Percentiles rank a stretch among this genome's conserved stretches.
phyloP scores from a whole-genome alignment of 768 basidiomycete genomes.

The Termitomyces sp. region DNA sequence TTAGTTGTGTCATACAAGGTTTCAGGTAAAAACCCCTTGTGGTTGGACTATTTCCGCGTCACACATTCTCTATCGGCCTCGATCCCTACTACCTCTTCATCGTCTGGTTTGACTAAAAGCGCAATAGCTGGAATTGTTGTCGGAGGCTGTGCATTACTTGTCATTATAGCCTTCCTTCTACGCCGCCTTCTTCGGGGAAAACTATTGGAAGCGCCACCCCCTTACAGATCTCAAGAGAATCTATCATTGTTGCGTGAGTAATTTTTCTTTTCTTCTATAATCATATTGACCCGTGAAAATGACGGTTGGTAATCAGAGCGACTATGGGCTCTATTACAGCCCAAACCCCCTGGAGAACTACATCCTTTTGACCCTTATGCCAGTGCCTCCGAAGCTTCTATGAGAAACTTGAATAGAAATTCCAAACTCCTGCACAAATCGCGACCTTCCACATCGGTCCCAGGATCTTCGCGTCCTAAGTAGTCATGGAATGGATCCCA shows the following conservation, averaged over 20 bases:
- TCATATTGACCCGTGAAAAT: not conserved
- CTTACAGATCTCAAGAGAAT: not conserved
- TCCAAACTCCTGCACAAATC: not conserved
- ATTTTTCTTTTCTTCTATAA: not conserved
- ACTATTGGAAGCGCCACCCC: not conserved
- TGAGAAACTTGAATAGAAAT: too few relatives aligned
- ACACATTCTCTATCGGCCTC: not conserved
- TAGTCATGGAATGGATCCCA: not conserved
- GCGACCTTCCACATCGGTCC: not conserved
- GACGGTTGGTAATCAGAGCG: not conserved
- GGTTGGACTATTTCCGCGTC: slow-evolving; percentile 5
- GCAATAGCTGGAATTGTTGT: slow-evolving; percentile 5
- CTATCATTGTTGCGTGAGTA: not conserved
- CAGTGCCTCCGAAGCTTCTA: not conserved
- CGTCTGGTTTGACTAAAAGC: not conserved
- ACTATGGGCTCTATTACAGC: not conserved
- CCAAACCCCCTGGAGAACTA: not conserved
- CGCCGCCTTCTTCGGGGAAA: not conserved
- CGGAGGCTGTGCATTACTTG: slow-evolving; percentile 2
- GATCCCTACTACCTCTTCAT: not conserved
- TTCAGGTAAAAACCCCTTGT: slow-evolving; percentile 1
- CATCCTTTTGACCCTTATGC: slow-evolving; percentile 2
- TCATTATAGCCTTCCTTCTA: slow-evolving; percentile 2
- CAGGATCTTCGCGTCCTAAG: not conserved
- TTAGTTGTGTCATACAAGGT: slow-evolving; percentile 1